A percentile compares a stretch with the other conserved stretches of the same genome.
phyloP scores from a whole-genome alignment of 768 basidiomycete species.

The Macrolepiota fuliginosa region DNA sequence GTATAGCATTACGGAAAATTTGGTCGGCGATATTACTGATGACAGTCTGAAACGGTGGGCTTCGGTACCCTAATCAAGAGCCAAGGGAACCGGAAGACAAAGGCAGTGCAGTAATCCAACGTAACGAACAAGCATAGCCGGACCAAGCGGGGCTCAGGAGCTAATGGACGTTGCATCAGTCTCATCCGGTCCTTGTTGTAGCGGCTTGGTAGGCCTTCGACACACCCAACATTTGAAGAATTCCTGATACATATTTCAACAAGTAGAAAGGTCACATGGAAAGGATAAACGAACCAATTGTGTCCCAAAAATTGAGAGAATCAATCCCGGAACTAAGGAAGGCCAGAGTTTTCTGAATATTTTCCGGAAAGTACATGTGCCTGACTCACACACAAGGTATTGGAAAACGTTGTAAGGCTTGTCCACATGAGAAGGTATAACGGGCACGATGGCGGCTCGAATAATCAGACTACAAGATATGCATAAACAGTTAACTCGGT shows the following conservation, averaged over 20 bases:
- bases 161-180: too few species aligned
- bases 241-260: neutral
- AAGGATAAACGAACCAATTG: neutral
- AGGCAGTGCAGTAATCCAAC: too few species aligned
- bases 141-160: too few species aligned
- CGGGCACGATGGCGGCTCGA: neutral
- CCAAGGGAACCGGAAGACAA: too few species aligned
- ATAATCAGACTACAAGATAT: neutral
- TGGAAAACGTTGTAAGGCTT: neutral
- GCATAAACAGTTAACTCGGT: neutral
- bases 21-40: too few species aligned
- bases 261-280: neutral
- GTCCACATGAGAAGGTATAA: neutral
- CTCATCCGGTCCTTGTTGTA: too few species aligned
- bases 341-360: neutral
- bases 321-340: neutral
- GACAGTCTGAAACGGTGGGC: too few species aligned
- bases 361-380: too few species aligned
- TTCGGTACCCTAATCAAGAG: too few species aligned
- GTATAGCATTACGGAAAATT: too few species aligned
- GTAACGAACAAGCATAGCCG: too few species aligned
- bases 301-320: slow-evolving; percentile 1
- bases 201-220: neutral
- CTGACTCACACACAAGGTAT: neutral
- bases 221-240: slow-evolving; percentile 2